Evolutionary conservation across 2,329 filamentous ascomycete genomes (phyloP).

Genomic region (Neonectria sp.): DNA sequence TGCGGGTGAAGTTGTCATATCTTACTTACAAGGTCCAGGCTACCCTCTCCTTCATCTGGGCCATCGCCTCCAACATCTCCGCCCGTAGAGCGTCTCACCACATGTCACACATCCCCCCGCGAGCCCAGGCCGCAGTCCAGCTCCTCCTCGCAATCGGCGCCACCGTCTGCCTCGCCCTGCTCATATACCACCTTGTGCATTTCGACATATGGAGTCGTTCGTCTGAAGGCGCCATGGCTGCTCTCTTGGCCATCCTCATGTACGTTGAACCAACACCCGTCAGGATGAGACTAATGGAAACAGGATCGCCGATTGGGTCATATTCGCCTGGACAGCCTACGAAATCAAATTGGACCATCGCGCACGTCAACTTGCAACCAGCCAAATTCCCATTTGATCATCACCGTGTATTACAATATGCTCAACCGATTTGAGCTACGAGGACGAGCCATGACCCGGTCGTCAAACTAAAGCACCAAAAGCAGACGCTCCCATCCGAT

Average conservation of each 20-base stretch:
- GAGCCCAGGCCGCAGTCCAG: conserved; percentile 37
- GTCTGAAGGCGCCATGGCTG: conserved; percentile 41
- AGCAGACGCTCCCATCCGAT: conserved; percentile 3
- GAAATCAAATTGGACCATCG: conserved; percentile 31
- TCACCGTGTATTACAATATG: conserved; percentile 13
- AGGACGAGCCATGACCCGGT: too few relatives aligned
- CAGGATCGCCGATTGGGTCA: conserved; percentile 40
- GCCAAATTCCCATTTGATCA: conserved; percentile 41
- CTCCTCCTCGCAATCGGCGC: conserved; percentile 43
- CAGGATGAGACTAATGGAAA: not conserved
- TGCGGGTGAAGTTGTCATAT: not conserved
- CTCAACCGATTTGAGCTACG: conserved; percentile 14
- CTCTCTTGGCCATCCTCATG: conserved; percentile 44
- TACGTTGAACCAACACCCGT: conserved; percentile 17
- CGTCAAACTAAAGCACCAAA: not conserved
- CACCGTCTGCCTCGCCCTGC: conserved; percentile 40
- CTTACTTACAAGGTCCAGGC: conserved; percentile 27
- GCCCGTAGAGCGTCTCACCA: conserved; percentile 35
- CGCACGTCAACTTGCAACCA: conserved; percentile 24
- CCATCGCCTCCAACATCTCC: conserved; percentile 42
- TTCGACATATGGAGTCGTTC: conserved; percentile 35
- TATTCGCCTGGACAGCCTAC: conserved; percentile 38
- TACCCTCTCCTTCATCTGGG: conserved; percentile 39
- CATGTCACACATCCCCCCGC: conserved; percentile 38
- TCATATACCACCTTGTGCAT: conserved; percentile 39